phyloP scores from a whole-genome alignment of 2,329 filamentous ascomycete species.

The Fusarium sacchari region DNA sequence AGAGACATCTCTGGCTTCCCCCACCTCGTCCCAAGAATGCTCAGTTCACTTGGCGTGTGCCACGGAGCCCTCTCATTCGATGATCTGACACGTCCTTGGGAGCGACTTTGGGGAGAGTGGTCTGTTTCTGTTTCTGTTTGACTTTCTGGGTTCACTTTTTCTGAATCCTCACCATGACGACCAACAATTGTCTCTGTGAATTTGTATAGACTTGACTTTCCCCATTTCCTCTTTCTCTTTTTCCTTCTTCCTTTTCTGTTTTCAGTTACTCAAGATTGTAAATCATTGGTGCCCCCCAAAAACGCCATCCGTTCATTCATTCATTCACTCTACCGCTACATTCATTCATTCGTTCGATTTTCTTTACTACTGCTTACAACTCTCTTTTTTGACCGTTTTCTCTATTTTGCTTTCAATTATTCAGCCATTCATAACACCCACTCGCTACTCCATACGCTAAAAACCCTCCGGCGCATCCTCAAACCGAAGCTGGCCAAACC shows the following conservation, averaged over 20 bases:
- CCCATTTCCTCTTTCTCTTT: neutral
- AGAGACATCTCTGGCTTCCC: neutral
- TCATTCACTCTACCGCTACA: neutral
- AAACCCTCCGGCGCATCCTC: constrained; percentile 27
- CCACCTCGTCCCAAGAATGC: constrained; percentile 24
- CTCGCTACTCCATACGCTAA: constrained; percentile 16
- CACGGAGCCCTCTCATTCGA: constrained; percentile 27
- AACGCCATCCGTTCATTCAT: neutral
- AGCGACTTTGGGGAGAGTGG: neutral
- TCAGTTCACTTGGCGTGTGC: constrained; percentile 19
- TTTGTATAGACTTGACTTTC: constrained; percentile 4
- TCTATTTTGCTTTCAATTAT: neutral
- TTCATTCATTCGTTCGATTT: neutral
- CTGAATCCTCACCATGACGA: constrained; percentile 34
- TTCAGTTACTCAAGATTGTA: constrained; percentile 8
- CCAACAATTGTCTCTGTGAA: neutral
- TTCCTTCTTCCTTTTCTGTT: neutral
- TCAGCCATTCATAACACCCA: constrained; percentile 6
- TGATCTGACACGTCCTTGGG: constrained; percentile 36
- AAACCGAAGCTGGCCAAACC: constrained; percentile 16
- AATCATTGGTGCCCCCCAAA: constrained; percentile 15
- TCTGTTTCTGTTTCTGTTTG: neutral
- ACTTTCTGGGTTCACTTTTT: constrained; percentile 10
- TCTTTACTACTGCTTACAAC: neutral
- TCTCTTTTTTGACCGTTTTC: neutral